Percentiles rank a stretch among this genome's conserved stretches.
Evolutionary conservation across 1,284 basidiomycete species (phyloP).

Genomic region (Paramarasmius palmivorus): DNA sequence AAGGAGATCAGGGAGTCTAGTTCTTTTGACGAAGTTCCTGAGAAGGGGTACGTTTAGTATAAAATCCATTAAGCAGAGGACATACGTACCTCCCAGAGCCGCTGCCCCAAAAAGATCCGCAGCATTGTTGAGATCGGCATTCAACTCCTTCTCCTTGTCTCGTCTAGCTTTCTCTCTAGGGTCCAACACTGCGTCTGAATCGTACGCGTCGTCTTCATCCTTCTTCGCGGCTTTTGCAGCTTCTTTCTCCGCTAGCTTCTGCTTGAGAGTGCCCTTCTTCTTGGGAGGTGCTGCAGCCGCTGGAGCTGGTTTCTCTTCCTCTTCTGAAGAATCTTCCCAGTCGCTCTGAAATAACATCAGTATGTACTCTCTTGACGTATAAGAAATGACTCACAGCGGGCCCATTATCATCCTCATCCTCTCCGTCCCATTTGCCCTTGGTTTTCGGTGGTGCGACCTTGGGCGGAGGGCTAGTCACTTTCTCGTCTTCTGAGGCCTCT

Average conservation of each 20-base stretch:
- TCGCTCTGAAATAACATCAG: conserved; percentile 62
- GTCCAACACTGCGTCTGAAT: conserved; percentile 80
- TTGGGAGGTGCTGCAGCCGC: conserved; percentile 66
- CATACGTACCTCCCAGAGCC: conserved; percentile 58
- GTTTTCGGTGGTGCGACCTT: conserved; percentile 43
- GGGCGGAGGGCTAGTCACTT: conserved; percentile 40
- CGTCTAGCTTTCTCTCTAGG: conserved; percentile 73
- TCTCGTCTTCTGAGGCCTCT: conserved; percentile 49
- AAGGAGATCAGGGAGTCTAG: conserved; percentile 70
- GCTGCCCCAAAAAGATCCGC: conserved; percentile 78
- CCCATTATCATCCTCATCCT: conserved; percentile 78
- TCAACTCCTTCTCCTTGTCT: conserved; percentile 80
- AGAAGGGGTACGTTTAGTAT: conserved; percentile 3
- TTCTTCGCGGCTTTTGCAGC: conserved; percentile 56
- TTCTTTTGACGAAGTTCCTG: conserved; percentile 67
- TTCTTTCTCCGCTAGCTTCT: conserved; percentile 88
- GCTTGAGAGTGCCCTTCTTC: conserved; percentile 90
- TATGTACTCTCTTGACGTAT: conserved; percentile 10
- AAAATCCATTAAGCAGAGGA: not conserved
- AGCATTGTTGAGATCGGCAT: conserved; percentile 83
- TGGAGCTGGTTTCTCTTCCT: conserved; percentile 53
- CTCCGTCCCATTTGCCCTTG: conserved; percentile 80
- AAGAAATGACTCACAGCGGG: conserved; percentile 48
- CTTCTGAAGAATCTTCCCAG: conserved; percentile 90
- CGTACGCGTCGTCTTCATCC: conserved; percentile 52